A percentile compares a stretch with the other conserved stretches of the same genome.
These are phyloP conservation scores for Teunomyces stri DNA, from an alignment of 805 yeast species.

Conservation along the genomic window DNA sequence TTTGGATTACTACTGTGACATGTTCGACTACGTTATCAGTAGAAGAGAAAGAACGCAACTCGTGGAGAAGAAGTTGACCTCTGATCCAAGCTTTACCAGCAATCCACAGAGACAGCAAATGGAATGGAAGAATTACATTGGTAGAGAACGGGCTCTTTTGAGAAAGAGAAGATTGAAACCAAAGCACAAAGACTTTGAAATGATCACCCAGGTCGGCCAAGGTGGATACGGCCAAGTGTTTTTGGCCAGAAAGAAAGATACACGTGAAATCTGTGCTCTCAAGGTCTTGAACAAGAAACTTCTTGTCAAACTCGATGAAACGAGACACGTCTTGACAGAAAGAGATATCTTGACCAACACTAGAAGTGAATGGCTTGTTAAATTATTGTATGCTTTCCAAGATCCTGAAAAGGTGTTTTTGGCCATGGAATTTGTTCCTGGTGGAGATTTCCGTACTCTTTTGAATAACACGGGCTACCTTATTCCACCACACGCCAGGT, in stretches of 20 bases:
- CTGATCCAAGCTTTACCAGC: conserved; percentile 42
- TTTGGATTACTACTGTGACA: conserved; percentile 92
- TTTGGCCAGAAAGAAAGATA: conserved; percentile 88
- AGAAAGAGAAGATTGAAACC: conserved; percentile 90
- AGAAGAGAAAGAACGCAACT: conserved; percentile 79
- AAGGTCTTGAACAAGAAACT: conserved; percentile 87
- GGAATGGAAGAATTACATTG: conserved; percentile 74
- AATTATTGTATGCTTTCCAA: conserved; percentile 90
- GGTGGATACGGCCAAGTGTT: conserved; percentile 99
- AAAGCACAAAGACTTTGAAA: conserved; percentile 90
- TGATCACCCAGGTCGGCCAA: conserved; percentile 97
- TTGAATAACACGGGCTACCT: conserved; percentile 90
- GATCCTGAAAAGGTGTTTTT: conserved; percentile 84
- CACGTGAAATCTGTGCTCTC: conserved; percentile 92
- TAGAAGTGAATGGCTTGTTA: conserved; percentile 93
- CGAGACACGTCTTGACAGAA: conserved; percentile 92
- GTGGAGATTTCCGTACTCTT: conserved; percentile 96
- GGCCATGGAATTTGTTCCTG: conserved; percentile 99
- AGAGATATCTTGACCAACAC: conserved; percentile 96
- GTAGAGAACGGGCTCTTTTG: conserved; percentile 79
- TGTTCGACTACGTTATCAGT: conserved; percentile 86
- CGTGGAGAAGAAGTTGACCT: conserved; percentile 58
- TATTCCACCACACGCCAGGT: conserved; percentile 93
- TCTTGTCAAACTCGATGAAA: conserved; percentile 86
- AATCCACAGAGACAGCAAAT: conserved; percentile 36